Conservation (phyloP, 768 basidiomycete genomes). For the Podaxis carcinomalis region DNA sequence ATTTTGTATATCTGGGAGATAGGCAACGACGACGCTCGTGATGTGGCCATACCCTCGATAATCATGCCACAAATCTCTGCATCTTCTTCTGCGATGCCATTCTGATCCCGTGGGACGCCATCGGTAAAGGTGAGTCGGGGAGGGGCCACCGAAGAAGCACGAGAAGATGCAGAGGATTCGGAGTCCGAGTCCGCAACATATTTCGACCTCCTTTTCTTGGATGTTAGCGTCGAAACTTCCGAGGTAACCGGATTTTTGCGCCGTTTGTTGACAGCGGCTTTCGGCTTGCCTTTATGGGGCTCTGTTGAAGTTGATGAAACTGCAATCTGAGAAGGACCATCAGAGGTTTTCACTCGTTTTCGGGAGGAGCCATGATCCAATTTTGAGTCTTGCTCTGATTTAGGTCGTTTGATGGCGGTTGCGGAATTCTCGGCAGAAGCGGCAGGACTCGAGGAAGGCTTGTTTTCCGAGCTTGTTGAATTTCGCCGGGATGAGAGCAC, state of each 20-base stretch:
- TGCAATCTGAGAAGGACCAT: neutral
- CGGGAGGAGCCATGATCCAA: neutral
- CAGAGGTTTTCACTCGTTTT: slow-evolving; percentile 3
- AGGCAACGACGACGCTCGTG: slow-evolving; percentile 64
- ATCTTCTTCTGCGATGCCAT: slow-evolving; percentile 24
- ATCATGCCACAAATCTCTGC: slow-evolving; percentile 60
- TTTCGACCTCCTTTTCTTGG: slow-evolving; percentile 1
- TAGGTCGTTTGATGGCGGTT: neutral
- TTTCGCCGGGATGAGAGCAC: neutral
- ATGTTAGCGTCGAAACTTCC: neutral
- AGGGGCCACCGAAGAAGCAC: neutral
- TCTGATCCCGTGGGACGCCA: slow-evolving; percentile 13
- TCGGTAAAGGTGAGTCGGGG: slow-evolving; percentile 7
- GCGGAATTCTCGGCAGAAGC: neutral
- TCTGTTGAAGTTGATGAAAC: neutral
- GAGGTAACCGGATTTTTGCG: neutral
- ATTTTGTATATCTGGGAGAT: slow-evolving; percentile 47
- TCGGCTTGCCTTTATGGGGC: neutral
- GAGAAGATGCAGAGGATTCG: slow-evolving; percentile 5
- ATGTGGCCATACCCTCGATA: slow-evolving; percentile 67
- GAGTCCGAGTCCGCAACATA: neutral
- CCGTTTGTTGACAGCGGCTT: neutral
- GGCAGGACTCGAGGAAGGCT: neutral
- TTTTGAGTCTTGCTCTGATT: neutral
- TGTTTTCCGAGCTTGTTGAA: neutral